phyloP scores from a whole-genome alignment of 2,329 filamentous ascomycete species.

The Trichophyton mentagrophytes region DNA sequence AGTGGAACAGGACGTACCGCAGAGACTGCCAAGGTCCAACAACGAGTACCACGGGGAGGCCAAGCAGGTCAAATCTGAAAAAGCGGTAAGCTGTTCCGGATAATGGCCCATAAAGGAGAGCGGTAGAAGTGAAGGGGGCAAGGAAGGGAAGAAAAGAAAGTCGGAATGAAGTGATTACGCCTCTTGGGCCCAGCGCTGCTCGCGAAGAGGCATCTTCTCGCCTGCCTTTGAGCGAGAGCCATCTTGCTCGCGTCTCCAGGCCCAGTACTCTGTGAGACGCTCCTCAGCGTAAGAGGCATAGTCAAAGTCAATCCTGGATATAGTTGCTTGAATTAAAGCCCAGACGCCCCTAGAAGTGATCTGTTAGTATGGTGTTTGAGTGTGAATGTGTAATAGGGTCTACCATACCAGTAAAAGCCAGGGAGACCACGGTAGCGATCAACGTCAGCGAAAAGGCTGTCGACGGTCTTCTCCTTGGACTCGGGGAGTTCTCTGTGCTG shows the following conservation, averaged over 20 bases:
- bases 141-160: too few relatives aligned
- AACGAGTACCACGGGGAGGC: background rate
- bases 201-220: constrained; percentile 57
- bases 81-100: background rate
- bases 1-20: background rate
- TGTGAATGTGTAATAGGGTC: background rate
- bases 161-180: constrained; percentile 7
- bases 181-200: constrained; percentile 64
- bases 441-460: constrained; percentile 63
- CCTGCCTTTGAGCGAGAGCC: constrained; percentile 45
- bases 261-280: constrained; percentile 81
- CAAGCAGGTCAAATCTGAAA: background rate
- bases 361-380: background rate
- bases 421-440: constrained; percentile 80
- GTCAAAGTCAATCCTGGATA: constrained; percentile 93
- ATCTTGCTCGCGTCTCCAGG: constrained; percentile 65
- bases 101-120: background rate
- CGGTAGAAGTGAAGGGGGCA: background rate
- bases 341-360: constrained; percentile 65
- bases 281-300: constrained; percentile 84
- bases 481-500: constrained; percentile 31
- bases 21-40: background rate
- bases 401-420: constrained; percentile 57
- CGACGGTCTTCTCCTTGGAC: constrained; percentile 50
- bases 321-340: constrained; percentile 86